Conservation (phyloP, 768 basidiomycete species). For the Tulasnella sp. region DNA sequence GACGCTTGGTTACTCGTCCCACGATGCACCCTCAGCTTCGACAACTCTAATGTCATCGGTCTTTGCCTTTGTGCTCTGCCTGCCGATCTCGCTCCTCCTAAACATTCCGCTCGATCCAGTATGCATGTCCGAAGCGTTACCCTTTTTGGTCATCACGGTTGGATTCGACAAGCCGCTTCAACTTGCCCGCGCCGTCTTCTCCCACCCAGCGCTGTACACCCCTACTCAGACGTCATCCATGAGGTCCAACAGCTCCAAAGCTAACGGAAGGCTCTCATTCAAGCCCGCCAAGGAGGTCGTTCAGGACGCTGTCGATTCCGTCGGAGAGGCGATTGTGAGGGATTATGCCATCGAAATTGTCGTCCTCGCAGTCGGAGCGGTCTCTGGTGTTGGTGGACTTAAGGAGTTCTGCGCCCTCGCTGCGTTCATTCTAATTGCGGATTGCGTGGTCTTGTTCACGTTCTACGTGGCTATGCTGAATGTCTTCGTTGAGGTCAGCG, state of each 20-base stretch:
- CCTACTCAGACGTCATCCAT: constrained; percentile 17
- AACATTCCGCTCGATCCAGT: constrained; percentile 87
- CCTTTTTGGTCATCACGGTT: constrained; percentile 94
- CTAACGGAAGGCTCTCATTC: constrained; percentile 15
- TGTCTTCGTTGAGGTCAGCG: constrained; percentile 86
- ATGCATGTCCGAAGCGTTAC: constrained; percentile 86
- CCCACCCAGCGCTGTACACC: constrained; percentile 45
- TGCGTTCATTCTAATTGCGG: constrained; percentile 73
- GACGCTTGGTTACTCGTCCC: no score
- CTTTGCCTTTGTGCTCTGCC: constrained; percentile 73
- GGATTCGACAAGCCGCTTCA: constrained; percentile 97
- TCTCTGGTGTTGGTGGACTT: constrained; percentile 76
- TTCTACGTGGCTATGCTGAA: constrained; percentile 82
- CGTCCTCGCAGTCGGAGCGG: constrained; percentile 78
- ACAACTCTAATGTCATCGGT: constrained; percentile 73
- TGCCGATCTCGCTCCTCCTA: constrained; percentile 65
- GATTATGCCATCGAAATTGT: constrained; percentile 91
- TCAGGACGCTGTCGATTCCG: constrained; percentile 66
- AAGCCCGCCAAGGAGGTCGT: constrained; percentile 78
- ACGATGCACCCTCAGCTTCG: constrained; percentile 29
- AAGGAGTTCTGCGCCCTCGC: constrained; percentile 93
- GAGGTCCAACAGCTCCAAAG: not conserved
- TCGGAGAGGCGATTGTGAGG: constrained; percentile 74
- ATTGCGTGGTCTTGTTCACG: constrained; percentile 81
- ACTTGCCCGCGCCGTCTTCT: constrained; percentile 81